Percentiles rank a stretch among this genome's conserved stretches.
These are phyloP conservation scores for Penicillium frequentans DNA, from an alignment of 2,329 filamentous ascomycete species.

Conservation along the genomic window DNA sequence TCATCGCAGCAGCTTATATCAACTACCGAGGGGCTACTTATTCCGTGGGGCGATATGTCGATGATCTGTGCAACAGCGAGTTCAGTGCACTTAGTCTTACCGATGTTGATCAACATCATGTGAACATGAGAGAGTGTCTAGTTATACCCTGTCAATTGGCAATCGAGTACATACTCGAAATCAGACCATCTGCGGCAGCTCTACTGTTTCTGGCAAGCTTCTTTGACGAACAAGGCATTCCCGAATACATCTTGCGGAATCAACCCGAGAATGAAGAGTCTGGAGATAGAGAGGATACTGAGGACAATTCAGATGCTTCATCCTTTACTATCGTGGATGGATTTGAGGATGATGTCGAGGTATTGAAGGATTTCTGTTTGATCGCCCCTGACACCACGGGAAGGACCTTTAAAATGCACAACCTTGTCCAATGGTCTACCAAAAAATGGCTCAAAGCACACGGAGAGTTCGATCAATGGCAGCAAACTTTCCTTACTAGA, in stretches of 20 bases:
- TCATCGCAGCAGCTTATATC: not conserved
- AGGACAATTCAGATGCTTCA: not conserved
- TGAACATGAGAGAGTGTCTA: not conserved
- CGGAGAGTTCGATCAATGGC: not conserved
- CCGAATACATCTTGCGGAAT: not conserved
- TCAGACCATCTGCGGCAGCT: not conserved
- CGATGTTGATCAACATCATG: not conserved
- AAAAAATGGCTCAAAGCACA: constrained; percentile 1
- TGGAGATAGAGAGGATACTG: not conserved
- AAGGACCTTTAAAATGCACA: constrained; percentile 1
- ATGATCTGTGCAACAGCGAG: not conserved
- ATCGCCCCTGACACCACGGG: not conserved
- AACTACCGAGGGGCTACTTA: not conserved
- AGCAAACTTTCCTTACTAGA: not conserved
- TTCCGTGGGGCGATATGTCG: not conserved
- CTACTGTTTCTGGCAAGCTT: not conserved
- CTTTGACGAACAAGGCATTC: constrained; percentile 1
- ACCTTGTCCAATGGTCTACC: not conserved
- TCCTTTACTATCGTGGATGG: not conserved
- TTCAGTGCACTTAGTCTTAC: not conserved
- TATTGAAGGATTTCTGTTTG: constrained; percentile 4
- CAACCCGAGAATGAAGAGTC: not conserved
- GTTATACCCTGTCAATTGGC: not conserved
- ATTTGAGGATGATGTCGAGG: constrained; percentile 3
- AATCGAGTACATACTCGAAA: not conserved